Conservation (phyloP, 2,329 filamentous ascomycete species). For the Cercospora janseana region DNA sequence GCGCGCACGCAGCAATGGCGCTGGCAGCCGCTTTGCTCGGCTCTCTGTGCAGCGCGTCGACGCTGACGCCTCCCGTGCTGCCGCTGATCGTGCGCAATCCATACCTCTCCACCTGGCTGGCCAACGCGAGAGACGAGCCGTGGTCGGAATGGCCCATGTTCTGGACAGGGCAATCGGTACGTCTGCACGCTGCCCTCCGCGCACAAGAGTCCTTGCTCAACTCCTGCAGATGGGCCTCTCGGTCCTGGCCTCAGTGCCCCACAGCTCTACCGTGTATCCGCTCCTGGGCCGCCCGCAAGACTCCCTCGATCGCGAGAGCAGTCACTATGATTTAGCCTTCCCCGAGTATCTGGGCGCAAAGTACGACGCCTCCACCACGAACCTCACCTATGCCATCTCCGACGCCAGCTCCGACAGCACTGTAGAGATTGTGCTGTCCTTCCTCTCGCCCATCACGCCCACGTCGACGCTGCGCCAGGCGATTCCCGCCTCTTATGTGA, state of each 20-base stretch:
- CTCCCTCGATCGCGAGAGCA: constrained; percentile 52
- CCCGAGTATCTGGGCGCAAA: constrained; percentile 60
- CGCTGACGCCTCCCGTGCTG: constrained; percentile 54
- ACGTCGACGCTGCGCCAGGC: constrained; percentile 77
- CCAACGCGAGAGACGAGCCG: constrained; percentile 67
- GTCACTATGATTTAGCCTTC: constrained; percentile 55
- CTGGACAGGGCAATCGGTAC: constrained; percentile 67
- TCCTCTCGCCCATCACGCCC: constrained; percentile 76
- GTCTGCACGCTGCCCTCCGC: too few species aligned
- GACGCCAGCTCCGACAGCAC: constrained; percentile 38
- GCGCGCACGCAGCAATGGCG: constrained; percentile 20
- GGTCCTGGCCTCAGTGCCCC: constrained; percentile 61
- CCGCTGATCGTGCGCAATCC: constrained; percentile 53
- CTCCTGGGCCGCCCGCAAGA: constrained; percentile 66
- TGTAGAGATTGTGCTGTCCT: constrained; percentile 60
- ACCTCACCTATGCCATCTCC: constrained; percentile 62
- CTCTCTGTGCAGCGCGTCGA: constrained; percentile 46
- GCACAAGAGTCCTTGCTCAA: constrained; percentile 20
- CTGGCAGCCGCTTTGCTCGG: constrained; percentile 28
- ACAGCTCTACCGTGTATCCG: constrained; percentile 60
- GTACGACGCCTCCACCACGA: constrained; percentile 69
- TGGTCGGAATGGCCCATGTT: constrained; percentile 88
- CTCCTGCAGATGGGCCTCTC: constrained; percentile 57
- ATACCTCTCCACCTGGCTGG: constrained; percentile 56
- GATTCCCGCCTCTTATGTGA: constrained; percentile 78